phyloP scores from a whole-genome alignment of 2,329 filamentous ascomycete species.

The Neoarthrinium moseri region DNA sequence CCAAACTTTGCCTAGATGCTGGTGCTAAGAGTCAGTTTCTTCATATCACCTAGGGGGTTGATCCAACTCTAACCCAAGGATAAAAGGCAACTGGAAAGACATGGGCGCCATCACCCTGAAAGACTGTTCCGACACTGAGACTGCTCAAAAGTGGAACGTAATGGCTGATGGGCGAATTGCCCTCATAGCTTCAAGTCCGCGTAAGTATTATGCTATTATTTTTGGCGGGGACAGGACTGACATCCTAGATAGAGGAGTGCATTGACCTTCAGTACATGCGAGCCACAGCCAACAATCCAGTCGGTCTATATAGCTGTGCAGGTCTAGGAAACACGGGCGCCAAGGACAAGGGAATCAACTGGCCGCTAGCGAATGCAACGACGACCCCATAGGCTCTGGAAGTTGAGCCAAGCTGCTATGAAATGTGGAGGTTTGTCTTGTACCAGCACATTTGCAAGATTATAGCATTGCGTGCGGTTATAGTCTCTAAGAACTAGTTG shows the following conservation, averaged over 20 bases:
- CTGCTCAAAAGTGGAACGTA: conserved; percentile 34
- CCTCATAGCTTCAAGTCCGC: conserved; percentile 30
- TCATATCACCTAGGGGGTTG: neutral
- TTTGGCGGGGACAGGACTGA: conserved; percentile 7
- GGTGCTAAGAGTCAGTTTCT: conserved; percentile 17
- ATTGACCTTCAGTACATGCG: conserved; percentile 40
- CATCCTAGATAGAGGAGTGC: conserved; percentile 31
- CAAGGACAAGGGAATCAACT: conserved; percentile 40
- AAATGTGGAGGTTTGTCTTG: too few relatives aligned
- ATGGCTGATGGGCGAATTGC: conserved; percentile 38
- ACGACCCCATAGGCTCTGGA: too few relatives aligned
- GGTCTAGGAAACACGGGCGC: conserved; percentile 37
- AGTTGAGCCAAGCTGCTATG: too few relatives aligned
- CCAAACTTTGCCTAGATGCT: conserved; percentile 39
- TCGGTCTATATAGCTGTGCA: conserved; percentile 37
- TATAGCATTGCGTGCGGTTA: too few relatives aligned
- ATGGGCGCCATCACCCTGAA: conserved; percentile 35
- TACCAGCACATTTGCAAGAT: too few relatives aligned
- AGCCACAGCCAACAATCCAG: conserved; percentile 38
- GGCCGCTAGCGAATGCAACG: conserved; percentile 32
- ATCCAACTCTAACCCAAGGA: too few relatives aligned
- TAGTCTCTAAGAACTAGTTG: too few relatives aligned
- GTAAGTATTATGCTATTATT: conserved; percentile 21
- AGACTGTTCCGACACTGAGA: conserved; percentile 30
- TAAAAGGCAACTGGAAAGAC: conserved; percentile 36